Conservation (phyloP, 805 yeast species). For the Candida tammaniensis region DNA sequence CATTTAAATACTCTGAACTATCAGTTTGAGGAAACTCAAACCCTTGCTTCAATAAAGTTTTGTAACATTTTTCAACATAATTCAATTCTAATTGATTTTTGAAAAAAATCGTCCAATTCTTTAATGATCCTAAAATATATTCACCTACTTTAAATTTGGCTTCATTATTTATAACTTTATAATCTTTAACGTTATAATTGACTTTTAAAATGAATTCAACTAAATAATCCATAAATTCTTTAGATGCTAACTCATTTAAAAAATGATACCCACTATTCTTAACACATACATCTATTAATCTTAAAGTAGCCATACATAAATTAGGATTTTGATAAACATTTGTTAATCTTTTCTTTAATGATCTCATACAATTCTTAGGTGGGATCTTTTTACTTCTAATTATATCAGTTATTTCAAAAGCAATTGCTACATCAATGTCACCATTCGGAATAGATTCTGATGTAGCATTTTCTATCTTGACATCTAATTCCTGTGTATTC, state of each 20-base stretch:
- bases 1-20: conserved; percentile 22
- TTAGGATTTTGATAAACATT: conserved; percentile 69
- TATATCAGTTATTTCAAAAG: conserved; percentile 82
- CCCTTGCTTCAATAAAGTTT: conserved; percentile 58
- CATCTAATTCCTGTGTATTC: conserved; percentile 49
- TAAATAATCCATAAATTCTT: conserved; percentile 83
- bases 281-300: conserved; percentile 79
- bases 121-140: conserved; percentile 60
- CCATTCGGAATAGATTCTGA: conserved; percentile 91
- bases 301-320: conserved; percentile 69
- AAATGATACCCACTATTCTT: conserved; percentile 93
- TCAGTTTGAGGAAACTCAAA: conserved; percentile 56
- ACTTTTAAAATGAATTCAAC: conserved; percentile 44
- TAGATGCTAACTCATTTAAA: conserved; percentile 69
- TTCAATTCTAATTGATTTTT: conserved; percentile 61
- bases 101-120: conserved; percentile 76
- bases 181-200: conserved; percentile 32
- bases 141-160: conserved; percentile 47
- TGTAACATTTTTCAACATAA: conserved; percentile 63
- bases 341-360: conserved; percentile 71
- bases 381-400: conserved; percentile 78
- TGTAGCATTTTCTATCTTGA: conserved; percentile 71
- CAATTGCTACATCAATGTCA: conserved; percentile 68
- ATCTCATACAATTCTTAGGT: conserved; percentile 80
- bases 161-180: conserved; percentile 19